Conservation (phyloP, 164 flowering plant species). For the Liriodendron chinense region DNA sequence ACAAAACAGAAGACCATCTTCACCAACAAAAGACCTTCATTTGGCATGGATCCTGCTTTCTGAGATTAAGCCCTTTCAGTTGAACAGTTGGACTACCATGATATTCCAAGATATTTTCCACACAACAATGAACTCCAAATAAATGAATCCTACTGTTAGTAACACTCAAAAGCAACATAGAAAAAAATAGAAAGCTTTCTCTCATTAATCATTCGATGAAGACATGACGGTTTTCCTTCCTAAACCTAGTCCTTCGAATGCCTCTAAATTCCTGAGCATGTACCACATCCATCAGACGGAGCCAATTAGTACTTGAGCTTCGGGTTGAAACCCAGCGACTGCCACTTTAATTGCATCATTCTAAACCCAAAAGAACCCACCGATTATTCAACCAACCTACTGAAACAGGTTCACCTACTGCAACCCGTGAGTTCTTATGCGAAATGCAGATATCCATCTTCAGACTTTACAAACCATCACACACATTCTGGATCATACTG, state of each 20-base stretch:
- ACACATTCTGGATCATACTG: background rate
- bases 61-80: background rate
- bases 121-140: no score
- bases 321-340: background rate
- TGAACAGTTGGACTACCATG: background rate
- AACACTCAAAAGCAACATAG: background rate
- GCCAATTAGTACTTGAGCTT: background rate
- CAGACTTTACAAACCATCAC: background rate
- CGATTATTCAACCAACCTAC: background rate
- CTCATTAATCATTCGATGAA: background rate
- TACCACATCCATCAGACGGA: background rate
- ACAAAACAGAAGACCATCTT: background rate
- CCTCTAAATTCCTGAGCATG: background rate
- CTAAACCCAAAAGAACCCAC: background rate
- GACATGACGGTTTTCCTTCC: background rate
- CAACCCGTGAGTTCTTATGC: background rate
- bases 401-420: background rate
- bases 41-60: background rate
- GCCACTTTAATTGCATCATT: background rate
- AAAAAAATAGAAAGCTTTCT: background rate
- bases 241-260: slow-evolving; percentile 2
- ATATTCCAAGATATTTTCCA: no score
- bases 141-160: background rate
- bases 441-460: background rate
- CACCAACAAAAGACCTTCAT: background rate